These are phyloP conservation scores for Aspergillus sp. DNA, from an alignment of 2,329 filamentous ascomycete genomes.

Conservation along the genomic window DNA sequence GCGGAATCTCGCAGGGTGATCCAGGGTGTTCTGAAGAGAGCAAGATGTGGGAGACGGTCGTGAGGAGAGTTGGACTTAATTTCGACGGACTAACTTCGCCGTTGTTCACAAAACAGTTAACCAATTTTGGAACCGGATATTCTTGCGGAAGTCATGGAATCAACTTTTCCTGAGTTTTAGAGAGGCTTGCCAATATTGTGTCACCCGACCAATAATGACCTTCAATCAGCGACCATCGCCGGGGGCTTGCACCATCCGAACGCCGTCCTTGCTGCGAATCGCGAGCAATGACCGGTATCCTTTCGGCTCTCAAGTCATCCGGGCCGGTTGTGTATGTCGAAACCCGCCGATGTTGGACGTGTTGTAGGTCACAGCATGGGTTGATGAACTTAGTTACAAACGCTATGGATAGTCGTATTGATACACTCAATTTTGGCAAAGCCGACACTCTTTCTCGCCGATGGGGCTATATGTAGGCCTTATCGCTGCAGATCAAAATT, in stretches of 20 bases:
- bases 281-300: neutral
- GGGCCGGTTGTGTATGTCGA: neutral
- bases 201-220: neutral
- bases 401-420: neutral
- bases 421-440: slow-evolving; percentile 8
- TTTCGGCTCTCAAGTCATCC: neutral
- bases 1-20: neutral
- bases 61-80: neutral
- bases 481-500: slow-evolving; percentile 4
- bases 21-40: neutral
- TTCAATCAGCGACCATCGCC: neutral
- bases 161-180: neutral
- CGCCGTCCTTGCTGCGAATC: neutral
- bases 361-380: neutral
- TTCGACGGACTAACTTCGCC: neutral
- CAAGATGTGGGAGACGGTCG: neutral
- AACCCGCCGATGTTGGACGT: neutral
- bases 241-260: neutral
- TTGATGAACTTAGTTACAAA: neutral
- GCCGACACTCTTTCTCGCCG: neutral
- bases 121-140: neutral
- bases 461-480: slow-evolving; percentile 2
- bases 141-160: neutral
- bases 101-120: neutral
- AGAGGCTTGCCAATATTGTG: neutral